Evolutionary conservation across 768 basidiomycete genomes (phyloP), one percentile per base, ranked within the genome.

Genomic region (Lepiota venenata): DNA sequence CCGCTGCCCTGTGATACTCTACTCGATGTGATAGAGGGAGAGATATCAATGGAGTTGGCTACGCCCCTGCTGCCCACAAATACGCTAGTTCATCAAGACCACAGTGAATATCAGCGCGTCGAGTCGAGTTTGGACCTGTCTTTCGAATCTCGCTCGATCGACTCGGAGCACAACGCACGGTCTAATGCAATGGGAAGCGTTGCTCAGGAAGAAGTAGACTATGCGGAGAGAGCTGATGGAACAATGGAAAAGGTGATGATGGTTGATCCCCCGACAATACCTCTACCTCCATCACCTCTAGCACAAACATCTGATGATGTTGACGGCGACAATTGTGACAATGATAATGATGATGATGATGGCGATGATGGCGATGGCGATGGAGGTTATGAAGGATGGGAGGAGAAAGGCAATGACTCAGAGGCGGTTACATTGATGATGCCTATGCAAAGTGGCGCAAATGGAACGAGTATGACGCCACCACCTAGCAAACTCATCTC

Each of bases 11-110:
- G 18, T 15, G 35, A 58, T 15, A 61, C 63, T 27, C 59, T 68
- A 1, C 58, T 74, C 3, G 76, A 73, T 9, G 65, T 61, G 10
- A 59, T 69, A 14, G 69, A 73, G 29, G 65, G 69, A 7, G 76
- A 78, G 49, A 64, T 72, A 50, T 75, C 74, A 4, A 80, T 82
- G 80, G 79, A 80, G 43, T 73, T 82, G 4, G 79, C 72, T 3
- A 78, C 79, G 5, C 79, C 80, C n/a, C 64, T 81, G 10, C 48
- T 70, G 45, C 76, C 76, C 12, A 73, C 63, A 11, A 56, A 52
- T 20, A n/a, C 54, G 11, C 35, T 58, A 4, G 49, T 32, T 7
- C 32, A 32, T 9, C 32, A 3, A 32, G 32, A 32, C 1, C 32
- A 32, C 32, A 32, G 2, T 11, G 32, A 32, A 32, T 32, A 7